Conservation (phyloP, 2,329 filamentous ascomycete genomes). For the Lachnellula arida region DNA sequence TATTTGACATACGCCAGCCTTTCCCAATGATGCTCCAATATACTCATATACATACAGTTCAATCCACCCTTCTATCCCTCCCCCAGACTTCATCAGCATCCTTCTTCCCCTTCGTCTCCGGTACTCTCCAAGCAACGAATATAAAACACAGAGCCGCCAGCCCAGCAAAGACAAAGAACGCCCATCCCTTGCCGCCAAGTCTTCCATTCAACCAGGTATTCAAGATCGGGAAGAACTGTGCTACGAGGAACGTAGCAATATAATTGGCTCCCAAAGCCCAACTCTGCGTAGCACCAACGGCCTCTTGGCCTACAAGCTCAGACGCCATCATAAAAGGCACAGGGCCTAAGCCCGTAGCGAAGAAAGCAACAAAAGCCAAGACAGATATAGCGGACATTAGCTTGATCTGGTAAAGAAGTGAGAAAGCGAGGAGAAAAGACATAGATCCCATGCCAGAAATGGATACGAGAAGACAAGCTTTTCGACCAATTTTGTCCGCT, state of each 20-base stretch:
- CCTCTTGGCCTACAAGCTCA: constrained; percentile 85
- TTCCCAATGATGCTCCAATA: too few relatives aligned
- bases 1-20: too few relatives aligned
- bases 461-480: constrained; percentile 75
- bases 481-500: constrained; percentile 82
- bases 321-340: constrained; percentile 93
- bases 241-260: constrained; percentile 84
- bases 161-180: constrained; percentile 86
- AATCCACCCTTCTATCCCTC: constrained; percentile 42
- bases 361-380: constrained; percentile 81
- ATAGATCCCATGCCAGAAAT: constrained; percentile 80
- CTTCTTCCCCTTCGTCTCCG: constrained; percentile 83
- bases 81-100: constrained; percentile 91
- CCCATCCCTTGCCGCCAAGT: constrained; percentile 68
- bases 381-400: constrained; percentile 76
- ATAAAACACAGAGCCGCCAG: constrained; percentile 63
- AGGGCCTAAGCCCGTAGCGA: constrained; percentile 85
- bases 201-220: constrained; percentile 64
- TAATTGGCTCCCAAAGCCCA: constrained; percentile 87
- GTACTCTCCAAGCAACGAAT: constrained; percentile 72
- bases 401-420: constrained; percentile 69
- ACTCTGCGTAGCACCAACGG: constrained; percentile 85
- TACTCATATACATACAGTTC: not conserved
- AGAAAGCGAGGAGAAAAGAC: constrained; percentile 71
- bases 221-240: constrained; percentile 89